These are phyloP conservation scores for Tetragonia tetragonoides DNA, from an alignment of 148 eudicot species.

Conservation along the genomic window DNA sequence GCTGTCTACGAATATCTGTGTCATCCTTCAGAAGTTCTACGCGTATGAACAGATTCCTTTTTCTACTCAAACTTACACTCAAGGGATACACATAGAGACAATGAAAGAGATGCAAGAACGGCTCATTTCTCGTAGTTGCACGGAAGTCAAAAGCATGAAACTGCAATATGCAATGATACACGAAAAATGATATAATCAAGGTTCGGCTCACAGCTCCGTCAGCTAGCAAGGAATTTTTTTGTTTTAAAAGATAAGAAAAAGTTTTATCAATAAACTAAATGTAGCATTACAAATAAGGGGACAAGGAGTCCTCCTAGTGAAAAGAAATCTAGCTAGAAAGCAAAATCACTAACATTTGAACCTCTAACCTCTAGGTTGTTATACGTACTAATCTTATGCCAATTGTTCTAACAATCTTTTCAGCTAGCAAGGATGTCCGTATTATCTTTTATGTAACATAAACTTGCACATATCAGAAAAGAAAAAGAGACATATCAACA, in stretches of 20 bases:
- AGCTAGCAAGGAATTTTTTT: too few species aligned
- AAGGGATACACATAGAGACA: constrained; percentile 96
- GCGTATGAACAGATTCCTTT: constrained; percentile 90
- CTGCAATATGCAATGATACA: constrained; percentile 41
- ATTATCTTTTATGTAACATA: not conserved
- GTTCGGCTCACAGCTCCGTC: constrained; percentile 10
- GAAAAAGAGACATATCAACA: not conserved
- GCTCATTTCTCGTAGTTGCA: constrained; percentile 92
- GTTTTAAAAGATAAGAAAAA: too few species aligned
- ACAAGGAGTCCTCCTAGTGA: too few species aligned
- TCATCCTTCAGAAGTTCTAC: constrained; percentile 97
- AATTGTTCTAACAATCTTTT: too few species aligned
- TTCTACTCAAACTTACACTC: constrained; percentile 86
- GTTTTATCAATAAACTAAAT: not conserved
- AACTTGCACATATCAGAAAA: not conserved
- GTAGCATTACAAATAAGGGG: too few species aligned
- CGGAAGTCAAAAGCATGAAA: constrained; percentile 99
- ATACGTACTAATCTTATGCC: too few species aligned
- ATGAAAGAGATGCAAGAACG: constrained; percentile 95
- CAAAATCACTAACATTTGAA: too few species aligned
- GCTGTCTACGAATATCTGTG: constrained; percentile 76
- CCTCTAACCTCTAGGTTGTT: too few species aligned
- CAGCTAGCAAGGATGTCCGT: too few species aligned
- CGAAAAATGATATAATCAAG: constrained; percentile 12
- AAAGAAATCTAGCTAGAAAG: too few species aligned